Conservation (phyloP, 106 monocot species). For the Amphibolis antarctica region DNA sequence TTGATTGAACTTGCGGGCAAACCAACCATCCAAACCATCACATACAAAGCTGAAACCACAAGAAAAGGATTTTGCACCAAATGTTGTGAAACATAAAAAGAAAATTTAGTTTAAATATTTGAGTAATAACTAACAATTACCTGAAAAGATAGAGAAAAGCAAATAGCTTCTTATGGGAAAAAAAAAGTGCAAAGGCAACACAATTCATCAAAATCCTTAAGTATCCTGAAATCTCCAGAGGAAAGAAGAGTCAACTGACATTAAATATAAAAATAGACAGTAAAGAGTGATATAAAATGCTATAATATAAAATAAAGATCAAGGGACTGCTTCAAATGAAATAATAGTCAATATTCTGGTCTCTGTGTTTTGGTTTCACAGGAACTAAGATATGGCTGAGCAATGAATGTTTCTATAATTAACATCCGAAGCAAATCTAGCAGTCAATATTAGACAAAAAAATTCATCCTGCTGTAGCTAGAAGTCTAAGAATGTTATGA, state of each 20-base stretch:
- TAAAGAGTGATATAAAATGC: not conserved
- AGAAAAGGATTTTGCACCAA: not conserved
- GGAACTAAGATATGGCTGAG: not conserved
- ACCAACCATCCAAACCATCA: slow-evolving; percentile 86
- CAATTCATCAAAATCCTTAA: slow-evolving; percentile 47
- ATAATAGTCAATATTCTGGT: not conserved
- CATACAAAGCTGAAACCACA: slow-evolving; percentile 47
- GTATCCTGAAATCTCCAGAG: slow-evolving; percentile 31
- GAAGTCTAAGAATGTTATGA: too few species aligned
- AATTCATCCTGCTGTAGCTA: too few species aligned
- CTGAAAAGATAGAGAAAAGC: slow-evolving; percentile 77
- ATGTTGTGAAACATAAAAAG: not conserved
- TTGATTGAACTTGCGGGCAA: slow-evolving; percentile 95
- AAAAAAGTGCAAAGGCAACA: slow-evolving; percentile 67
- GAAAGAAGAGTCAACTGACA: not conserved
- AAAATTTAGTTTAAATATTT: not conserved
- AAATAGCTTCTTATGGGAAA: slow-evolving; percentile 65
- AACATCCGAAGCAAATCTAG: not conserved
- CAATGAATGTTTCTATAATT: not conserved
- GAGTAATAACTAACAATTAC: slow-evolving; percentile 10
- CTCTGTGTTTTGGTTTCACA: not conserved
- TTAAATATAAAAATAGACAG: not conserved
- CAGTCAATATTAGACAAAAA: too few species aligned
- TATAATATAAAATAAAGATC: not conserved
- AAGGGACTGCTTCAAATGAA: too few species aligned